These are phyloP conservation scores for Boletus rufocinnamomeus DNA, from an alignment of 768 basidiomycete genomes.

Conservation along the genomic window DNA sequence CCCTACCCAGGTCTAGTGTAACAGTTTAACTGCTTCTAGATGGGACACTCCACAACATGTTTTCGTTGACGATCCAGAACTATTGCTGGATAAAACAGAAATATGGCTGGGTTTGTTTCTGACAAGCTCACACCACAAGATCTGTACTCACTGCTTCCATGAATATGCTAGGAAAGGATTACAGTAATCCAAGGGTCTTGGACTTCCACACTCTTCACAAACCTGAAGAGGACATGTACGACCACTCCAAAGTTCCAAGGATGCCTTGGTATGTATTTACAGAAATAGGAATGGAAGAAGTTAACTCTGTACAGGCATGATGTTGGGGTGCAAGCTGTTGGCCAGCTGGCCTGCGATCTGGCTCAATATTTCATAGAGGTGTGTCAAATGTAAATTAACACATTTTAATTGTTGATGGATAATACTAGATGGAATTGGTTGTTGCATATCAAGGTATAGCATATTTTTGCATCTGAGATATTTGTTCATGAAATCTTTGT, in stretches of 20 bases:
- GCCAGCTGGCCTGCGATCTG: conserved; percentile 93
- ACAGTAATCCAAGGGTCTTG: conserved; percentile 82
- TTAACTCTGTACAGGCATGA: conserved; percentile 72
- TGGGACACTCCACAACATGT: conserved; percentile 98
- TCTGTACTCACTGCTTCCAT: not conserved
- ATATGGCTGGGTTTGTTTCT: conserved; percentile 79
- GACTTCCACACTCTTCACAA: conserved; percentile 89
- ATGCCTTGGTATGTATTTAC: conserved; percentile 84
- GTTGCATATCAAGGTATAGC: conserved; percentile 81
- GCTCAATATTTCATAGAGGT: conserved; percentile 95
- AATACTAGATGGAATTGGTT: conserved; percentile 85
- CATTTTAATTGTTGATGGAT: conserved; percentile 7
- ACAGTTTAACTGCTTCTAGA: conserved; percentile 41
- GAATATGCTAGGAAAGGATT: conserved; percentile 76
- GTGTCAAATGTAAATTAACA: conserved; percentile 10
- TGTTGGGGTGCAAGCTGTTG: conserved; percentile 92
- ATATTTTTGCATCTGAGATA: not conserved
- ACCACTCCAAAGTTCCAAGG: conserved; percentile 81
- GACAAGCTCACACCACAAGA: not conserved
- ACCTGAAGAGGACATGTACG: conserved; percentile 94
- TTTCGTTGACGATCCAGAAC: conserved; percentile 78
- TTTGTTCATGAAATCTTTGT: not conserved
- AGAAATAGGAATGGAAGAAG: not conserved
- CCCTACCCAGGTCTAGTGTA: too few relatives aligned
- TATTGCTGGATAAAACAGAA: conserved; percentile 54